Evolutionary conservation across 2,329 filamentous ascomycete genomes (phyloP).

Genomic region (Fusarium sp.): DNA sequence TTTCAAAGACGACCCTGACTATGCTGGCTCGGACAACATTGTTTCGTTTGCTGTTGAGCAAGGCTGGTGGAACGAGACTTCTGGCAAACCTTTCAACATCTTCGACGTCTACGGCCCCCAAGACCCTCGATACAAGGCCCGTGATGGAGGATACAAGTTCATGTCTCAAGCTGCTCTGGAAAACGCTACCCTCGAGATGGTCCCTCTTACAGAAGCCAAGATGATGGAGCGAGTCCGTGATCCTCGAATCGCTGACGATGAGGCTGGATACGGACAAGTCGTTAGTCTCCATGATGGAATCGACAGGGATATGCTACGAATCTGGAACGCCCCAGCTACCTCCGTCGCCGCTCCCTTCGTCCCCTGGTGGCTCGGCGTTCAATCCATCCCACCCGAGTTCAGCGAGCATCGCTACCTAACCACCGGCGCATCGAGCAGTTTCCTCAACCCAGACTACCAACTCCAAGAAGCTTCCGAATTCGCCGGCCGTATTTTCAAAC

Average conservation of each 20-base stretch:
- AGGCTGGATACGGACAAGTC: constrained; percentile 40
- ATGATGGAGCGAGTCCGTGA: constrained; percentile 41
- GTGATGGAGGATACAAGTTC: constrained; percentile 43
- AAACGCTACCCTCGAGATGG: constrained; percentile 38
- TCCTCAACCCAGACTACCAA: constrained; percentile 43
- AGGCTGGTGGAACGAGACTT: constrained; percentile 42
- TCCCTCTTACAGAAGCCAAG: constrained; percentile 36
- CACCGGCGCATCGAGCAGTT: constrained; percentile 39
- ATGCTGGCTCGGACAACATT: constrained; percentile 38
- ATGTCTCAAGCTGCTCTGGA: constrained; percentile 42
- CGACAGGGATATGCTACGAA: constrained; percentile 34
- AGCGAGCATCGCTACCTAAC: constrained; percentile 40
- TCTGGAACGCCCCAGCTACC: constrained; percentile 38
- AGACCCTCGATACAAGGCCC: constrained; percentile 38
- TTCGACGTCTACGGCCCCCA: constrained; percentile 39
- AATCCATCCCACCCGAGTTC: constrained; percentile 38
- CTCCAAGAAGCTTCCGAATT: constrained; percentile 40
- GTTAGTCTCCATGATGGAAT: constrained; percentile 32
- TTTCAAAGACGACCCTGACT: constrained; percentile 21
- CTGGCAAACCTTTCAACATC: constrained; percentile 37
- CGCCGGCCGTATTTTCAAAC: constrained; percentile 39
- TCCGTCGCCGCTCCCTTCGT: constrained; percentile 40
- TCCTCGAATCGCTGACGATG: constrained; percentile 40
- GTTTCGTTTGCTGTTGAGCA: constrained; percentile 41
- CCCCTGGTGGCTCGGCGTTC: constrained; percentile 40